A percentile compares a stretch with the other conserved stretches of the same genome.
These are phyloP conservation scores for Alloteropsis semialata DNA, from an alignment of 176 grass and related monocot genomes.

Conservation along the genomic window DNA sequence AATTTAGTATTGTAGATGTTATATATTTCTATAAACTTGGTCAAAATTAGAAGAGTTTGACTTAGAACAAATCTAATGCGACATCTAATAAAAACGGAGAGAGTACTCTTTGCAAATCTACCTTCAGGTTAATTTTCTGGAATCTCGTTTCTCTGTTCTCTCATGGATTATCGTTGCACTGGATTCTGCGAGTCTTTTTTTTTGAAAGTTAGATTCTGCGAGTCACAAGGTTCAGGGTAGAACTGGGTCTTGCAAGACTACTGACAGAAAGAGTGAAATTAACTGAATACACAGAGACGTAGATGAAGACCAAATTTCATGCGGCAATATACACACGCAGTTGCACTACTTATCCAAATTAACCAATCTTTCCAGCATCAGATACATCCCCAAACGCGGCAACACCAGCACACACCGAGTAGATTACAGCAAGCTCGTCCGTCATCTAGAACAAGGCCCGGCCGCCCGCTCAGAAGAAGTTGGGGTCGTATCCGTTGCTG, in stretches of 20 bases:
- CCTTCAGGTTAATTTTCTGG: background rate
- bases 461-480: conserved; percentile 52
- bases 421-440: conserved; percentile 20
- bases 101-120: background rate
- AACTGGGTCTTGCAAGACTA: background rate
- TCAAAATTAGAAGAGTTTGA: no score
- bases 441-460: background rate
- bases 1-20: no score
- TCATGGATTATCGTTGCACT: no score
- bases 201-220: no score
- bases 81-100: no score
- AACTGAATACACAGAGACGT: background rate
- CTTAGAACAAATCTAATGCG: no score
- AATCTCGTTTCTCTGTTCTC: background rate
- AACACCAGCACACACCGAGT: background rate
- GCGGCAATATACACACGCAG: conserved; percentile 32
- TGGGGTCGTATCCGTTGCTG: conserved; percentile 97
- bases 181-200: no score
- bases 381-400: conserved; percentile 8
- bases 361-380: conserved; percentile 17
- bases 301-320: conserved; percentile 15
- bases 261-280: background rate
- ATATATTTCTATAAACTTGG: no score
- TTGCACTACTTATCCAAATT: conserved; percentile 37
- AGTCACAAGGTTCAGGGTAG: no score